Base-by-base conservation (phyloP, 805 yeast genomes). In the Lachancea cidri region DNA sequence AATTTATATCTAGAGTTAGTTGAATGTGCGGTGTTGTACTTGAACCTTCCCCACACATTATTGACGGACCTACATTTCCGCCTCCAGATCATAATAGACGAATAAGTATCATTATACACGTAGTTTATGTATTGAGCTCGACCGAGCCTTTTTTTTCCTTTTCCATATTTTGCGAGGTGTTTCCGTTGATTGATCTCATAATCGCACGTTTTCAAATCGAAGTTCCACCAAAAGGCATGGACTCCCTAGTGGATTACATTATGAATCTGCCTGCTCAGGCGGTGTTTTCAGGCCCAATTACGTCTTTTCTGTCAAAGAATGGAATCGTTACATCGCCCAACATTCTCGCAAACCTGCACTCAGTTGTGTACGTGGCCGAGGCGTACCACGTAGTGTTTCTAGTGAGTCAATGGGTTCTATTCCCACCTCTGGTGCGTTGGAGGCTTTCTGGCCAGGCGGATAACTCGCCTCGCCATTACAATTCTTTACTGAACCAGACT, bases 321-420 rank as follows among this genome's bases (percentile, higher is more conserved):
- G 43, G 44, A 14, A 17, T 50, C 17, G 39, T 60, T 37, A 38
- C 20, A 9, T 57, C 65, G 17, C 33, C 45, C 14, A 39, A 51
- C 11, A 49, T 60, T 16, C 43, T 54, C 17, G 38, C 48, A 9
- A 53, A 60, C 31, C 29, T 60, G 5, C 66, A 63, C 42, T 50
- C 65, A 2, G 47, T 60, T 11, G 4, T 61, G 1, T 58, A 52
- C 42, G 53, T 60, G 17, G 55, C 62, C 8, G 17, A 53, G 11
- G 59, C 55, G 18, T 63, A 63, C 46, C 66, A 63, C 20, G 29
- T 46, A 2, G 45, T 56, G 25, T 63, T 55, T 32, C 18, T 63
- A 40, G 17, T 58, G 17, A 58, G 62, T 29, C 48, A 46, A 8
- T 46, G 47, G 44, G 3, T 57, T 6, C n/a, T 63, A 2, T 59